These are phyloP conservation scores for Phyllachora maydis DNA, from an alignment of 2,329 filamentous ascomycete genomes.

Conservation along the genomic window DNA sequence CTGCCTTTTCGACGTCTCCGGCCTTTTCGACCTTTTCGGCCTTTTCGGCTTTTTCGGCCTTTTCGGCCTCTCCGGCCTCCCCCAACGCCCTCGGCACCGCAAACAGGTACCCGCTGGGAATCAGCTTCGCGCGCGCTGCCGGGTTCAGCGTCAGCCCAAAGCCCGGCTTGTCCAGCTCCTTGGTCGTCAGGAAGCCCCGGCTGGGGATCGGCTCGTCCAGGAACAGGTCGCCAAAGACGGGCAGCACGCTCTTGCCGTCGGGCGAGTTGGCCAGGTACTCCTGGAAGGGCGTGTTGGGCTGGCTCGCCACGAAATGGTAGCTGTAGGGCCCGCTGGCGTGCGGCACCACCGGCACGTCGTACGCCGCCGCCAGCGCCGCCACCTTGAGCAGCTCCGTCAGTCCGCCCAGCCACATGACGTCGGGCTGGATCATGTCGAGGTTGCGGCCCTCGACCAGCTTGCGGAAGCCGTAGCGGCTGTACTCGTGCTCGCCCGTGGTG, in stretches of 20 bases:
- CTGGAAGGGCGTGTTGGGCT: conserved; percentile 85
- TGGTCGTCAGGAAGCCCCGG: conserved; percentile 62
- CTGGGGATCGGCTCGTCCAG: conserved; percentile 74
- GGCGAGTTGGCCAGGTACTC: conserved; percentile 89
- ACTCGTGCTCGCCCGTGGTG: conserved; percentile 91
- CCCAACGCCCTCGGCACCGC: too few species aligned
- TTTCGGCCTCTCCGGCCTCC: conserved; percentile 21
- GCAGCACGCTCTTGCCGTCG: conserved; percentile 73
- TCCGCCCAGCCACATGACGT: conserved; percentile 94
- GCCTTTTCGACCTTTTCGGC: too few species aligned
- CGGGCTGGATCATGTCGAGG: conserved; percentile 83
- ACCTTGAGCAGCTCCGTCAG: conserved; percentile 84
- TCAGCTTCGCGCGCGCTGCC: conserved; percentile 45
- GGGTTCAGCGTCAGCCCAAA: conserved; percentile 82
- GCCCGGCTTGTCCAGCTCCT: conserved; percentile 69
- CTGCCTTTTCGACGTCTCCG: too few species aligned
- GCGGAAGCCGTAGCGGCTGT: conserved; percentile 83
- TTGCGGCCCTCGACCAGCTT: conserved; percentile 84
- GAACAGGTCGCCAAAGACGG: conserved; percentile 85
- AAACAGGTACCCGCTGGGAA: conserved; percentile 54
- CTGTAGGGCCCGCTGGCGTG: conserved; percentile 87
- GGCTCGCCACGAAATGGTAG: conserved; percentile 89
- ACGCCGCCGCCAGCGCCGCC: conserved; percentile 71
- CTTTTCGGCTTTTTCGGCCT: conserved; percentile 10
- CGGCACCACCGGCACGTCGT: conserved; percentile 89